Evolutionary conservation across 164 flowering plant genomes (phyloP), one percentile per base, ranked within the genome.

Genomic region (Tetracentron sinense): DNA sequence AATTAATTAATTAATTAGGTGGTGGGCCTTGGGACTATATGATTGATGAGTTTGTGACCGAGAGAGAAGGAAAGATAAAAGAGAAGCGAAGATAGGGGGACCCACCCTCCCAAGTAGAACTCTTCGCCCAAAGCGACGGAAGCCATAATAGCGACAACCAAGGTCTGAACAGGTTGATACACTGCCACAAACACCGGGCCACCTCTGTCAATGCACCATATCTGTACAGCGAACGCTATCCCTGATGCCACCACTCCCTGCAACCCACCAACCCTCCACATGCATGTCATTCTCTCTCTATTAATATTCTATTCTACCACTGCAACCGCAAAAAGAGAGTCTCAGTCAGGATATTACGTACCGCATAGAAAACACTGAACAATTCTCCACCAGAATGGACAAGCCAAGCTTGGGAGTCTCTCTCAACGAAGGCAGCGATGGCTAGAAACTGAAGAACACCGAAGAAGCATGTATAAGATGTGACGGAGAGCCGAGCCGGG

Each of bases 191-290:
- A 95, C 58, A 95, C 97, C 0, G 99, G 99, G 76, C 99, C 99
- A 19, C 99, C 97, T 68, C 96, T 92, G 79, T 95, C 96, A 29
- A 95, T 95, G 90, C 99, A 95, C 99, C 99, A 95, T 72, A 95
- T 95, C 85, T 95, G 99, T 42, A 95, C 97, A 63, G 97, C 97
- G 65, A 91, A 95, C 16, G 99, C 99, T 0, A 95, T 85, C 74
- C 99, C 99, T 14, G 99, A 95, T 60, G 99, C 99, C 57, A 95
- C 97, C 68, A 88, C 82, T 42, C 97, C 99, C 99, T 92, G 85
- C 72, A 65, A 48, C 26, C 50, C 42, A 42, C n/a, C 46, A 61
- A 58, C 23, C 33, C 30, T 0, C 31, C 47, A 14, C n/a, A n/a
- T n/a, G n/a, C n/a, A n/a, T n/a, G n/a, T n/a, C n/a, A n/a, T n/a